Base-by-base conservation (phyloP, 306 rosid genomes). In the Casuarina cunninghamiana region DNA sequence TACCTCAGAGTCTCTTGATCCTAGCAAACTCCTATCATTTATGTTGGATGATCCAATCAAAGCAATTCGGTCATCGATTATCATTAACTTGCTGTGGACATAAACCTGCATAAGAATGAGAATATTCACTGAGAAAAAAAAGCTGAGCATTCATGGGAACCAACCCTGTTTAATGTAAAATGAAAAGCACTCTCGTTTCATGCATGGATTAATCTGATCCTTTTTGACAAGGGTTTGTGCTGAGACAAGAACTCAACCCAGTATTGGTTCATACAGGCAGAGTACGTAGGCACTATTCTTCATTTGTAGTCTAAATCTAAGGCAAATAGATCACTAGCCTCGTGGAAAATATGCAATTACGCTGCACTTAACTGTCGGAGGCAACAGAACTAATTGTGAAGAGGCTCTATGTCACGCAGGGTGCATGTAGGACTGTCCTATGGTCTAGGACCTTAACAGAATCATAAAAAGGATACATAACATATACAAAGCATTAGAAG, bases 1-100 rank as follows among this genome's bases (percentile, higher is more conserved):
- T 88, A 95, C 99, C 97, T 95, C 99, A 69, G 99, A 95, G 77
- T 96, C 99, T 87, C 99, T 87, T 46, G 93, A 88, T 53, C 99
- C 99, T 41, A 93, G 96, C 85, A 96, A 84, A 84, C 99, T 96
- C 84, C 98, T 89, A 81, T 96, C 99, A 69, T 96, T 96, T 81
- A 96, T 96, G 81, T 96, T 96, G 83, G 99, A 97, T 67, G 98
- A 96, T 75, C 99, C 98, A 84, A 96, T 96, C 81, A 96, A 79
- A 71, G 89, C 81, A 37, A 84, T 85, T 73, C 87, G 86, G 72
- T 96, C 99, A 81, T 96, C 99, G n/a, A 96, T 39, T 66, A 96
- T 90, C 98, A 96, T 90, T 82, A 96, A 86, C 87, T 96, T 93
- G 83, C 99, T 96, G 84, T 96, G 99, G 78, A 96, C 99, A 73